These are phyloP conservation scores for Pseudogymnoascus sp. DNA, from an alignment of 2,329 filamentous ascomycete species.

Conservation along the genomic window DNA sequence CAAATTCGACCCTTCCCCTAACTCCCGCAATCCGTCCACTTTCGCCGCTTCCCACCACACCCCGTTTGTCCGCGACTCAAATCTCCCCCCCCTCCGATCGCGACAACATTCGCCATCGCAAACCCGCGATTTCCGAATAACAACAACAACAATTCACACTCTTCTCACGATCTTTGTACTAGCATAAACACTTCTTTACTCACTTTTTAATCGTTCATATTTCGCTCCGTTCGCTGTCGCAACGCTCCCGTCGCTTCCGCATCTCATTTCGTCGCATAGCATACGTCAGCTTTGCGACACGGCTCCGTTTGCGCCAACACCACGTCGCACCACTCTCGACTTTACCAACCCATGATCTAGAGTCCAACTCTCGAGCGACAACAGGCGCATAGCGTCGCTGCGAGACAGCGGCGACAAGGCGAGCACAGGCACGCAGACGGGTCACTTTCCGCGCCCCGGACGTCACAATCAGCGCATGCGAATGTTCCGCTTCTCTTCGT, in stretches of 20 bases:
- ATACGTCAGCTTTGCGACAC: conserved; percentile 2
- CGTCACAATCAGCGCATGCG: conserved; percentile 30
- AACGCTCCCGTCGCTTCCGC: background rate
- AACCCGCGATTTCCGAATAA: background rate
- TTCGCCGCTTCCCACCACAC: conserved; percentile 4
- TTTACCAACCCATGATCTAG: conserved; percentile 10
- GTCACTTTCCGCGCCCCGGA: background rate
- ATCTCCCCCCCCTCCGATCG: conserved; percentile 19
- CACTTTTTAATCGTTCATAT: conserved; percentile 15
- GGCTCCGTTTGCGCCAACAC: background rate
- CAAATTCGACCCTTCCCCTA: background rate
- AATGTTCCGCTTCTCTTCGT: conserved; percentile 51
- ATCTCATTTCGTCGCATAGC: background rate
- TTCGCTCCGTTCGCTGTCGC: conserved; percentile 8
- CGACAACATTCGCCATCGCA: background rate
- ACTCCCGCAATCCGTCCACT: background rate
- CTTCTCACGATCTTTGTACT: background rate
- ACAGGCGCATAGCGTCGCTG: background rate
- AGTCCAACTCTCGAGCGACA: background rate
- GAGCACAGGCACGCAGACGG: background rate
- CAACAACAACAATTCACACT: background rate
- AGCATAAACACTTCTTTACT: conserved; percentile 1
- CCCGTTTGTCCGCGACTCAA: conserved; percentile 30
- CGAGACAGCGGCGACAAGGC: background rate
- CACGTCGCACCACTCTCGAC: background rate